Conservation (phyloP, 306 rosid genomes). For the Biancaea sappan region DNA sequence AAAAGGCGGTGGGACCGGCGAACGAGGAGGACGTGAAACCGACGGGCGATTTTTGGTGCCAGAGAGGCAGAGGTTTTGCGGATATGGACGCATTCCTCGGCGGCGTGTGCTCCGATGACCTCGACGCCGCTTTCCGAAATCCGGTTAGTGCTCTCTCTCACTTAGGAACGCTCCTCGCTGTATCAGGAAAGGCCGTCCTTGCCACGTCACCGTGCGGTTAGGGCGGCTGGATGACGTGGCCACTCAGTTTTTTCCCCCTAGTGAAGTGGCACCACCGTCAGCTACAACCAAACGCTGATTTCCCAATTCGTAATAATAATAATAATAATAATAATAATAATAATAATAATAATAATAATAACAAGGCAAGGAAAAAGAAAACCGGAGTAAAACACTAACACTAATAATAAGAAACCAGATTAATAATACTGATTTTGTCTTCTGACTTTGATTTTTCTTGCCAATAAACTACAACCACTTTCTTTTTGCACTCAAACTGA, state of each 20-base stretch:
- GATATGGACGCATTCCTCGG: conserved; percentile 35
- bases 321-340: too few relatives aligned
- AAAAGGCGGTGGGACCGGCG: conserved; percentile 12
- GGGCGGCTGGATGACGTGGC: conserved; percentile 7
- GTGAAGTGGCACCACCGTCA: conserved; percentile 1
- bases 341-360: too few relatives aligned
- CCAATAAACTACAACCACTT: not conserved
- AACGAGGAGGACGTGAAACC: conserved; percentile 38
- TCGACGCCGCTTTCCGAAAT: conserved; percentile 40
- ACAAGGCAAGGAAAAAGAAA: not conserved
- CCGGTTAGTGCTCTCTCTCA: conserved; percentile 56
- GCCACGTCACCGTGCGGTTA: conserved; percentile 8
- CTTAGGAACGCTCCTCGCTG: not conserved
- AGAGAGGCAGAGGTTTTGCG: conserved; percentile 16
- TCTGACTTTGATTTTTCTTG: not conserved
- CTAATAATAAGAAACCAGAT: not conserved
- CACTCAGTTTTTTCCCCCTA: not conserved
- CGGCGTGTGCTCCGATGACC: conserved; percentile 35
- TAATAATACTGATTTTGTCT: not conserved
- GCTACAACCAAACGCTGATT: not conserved
- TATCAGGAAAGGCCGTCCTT: not conserved
- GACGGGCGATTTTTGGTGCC: conserved; percentile 32
- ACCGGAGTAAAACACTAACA: not conserved
- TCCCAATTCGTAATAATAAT: not conserved
- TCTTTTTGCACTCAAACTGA: not conserved